Percentiles rank a stretch among this genome's conserved stretches.
Conservation (phyloP, 768 basidiomycete genomes). For the Rhizopogon vinicolor region DNA sequence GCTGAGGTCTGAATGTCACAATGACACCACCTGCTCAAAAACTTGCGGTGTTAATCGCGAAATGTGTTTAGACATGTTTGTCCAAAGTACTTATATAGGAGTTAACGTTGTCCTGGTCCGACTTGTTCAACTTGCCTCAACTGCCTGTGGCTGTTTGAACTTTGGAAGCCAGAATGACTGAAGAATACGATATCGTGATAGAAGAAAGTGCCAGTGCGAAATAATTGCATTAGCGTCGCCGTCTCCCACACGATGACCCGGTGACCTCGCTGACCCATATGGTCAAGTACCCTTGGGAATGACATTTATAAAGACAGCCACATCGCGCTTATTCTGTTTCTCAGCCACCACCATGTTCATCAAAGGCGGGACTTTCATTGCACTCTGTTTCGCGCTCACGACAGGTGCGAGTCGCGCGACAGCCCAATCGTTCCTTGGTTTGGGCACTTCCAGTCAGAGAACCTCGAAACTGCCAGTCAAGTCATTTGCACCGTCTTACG, state of each 20-base stretch:
- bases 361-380: neutral
- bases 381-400: neutral
- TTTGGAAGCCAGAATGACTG: too few relatives aligned
- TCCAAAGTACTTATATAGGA: too few relatives aligned
- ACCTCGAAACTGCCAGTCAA: neutral
- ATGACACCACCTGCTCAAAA: neutral
- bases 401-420: constrained; percentile 9
- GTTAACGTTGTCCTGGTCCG: too few relatives aligned
- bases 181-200: too few relatives aligned
- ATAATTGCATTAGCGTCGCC: neutral
- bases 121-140: too few relatives aligned
- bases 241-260: neutral
- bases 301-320: neutral
- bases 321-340: neutral
- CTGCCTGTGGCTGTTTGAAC: neutral
- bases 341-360: neutral
- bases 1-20: neutral
- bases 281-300: neutral
- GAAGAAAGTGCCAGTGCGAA: neutral
- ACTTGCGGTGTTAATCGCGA: neutral
- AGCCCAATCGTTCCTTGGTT: constrained; percentile 15
- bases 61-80: neutral
- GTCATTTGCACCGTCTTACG: constrained; percentile 3
- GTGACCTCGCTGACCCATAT: neutral
- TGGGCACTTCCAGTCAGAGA: neutral